Percentiles rank a stretch among this genome's conserved stretches.
Conservation (phyloP, 208 protist species). For the Leishmania amazonensis region DNA sequence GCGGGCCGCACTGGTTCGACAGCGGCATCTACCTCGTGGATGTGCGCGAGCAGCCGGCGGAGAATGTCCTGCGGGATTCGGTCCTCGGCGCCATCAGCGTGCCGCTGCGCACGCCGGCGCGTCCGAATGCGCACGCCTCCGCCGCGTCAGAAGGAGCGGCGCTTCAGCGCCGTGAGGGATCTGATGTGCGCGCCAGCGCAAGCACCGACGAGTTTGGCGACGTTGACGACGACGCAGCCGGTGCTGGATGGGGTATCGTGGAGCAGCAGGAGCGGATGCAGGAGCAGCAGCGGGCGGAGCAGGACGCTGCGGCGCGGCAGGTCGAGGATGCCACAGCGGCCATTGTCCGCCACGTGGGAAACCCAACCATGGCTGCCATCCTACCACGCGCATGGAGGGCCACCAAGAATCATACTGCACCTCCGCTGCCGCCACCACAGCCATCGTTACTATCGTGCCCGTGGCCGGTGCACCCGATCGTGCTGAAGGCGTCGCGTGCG, state of each 20-base stretch:
- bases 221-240: slow-evolving; percentile 1
- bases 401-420: background rate
- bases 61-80: slow-evolving; percentile 15
- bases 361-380: slow-evolving; percentile 49
- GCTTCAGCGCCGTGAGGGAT: background rate
- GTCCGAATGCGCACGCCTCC: background rate
- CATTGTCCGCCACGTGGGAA: slow-evolving; percentile 45
- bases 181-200: background rate
- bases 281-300: slow-evolving; percentile 22
- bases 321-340: slow-evolving; percentile 49
- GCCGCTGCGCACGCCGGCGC: slow-evolving; percentile 19
- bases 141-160: background rate
- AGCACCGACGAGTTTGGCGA: background rate
- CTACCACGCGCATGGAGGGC: slow-evolving; percentile 1
- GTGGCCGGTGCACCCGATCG: slow-evolving; percentile 33
- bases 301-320: slow-evolving; percentile 30
- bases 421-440: background rate
- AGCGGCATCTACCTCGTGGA: slow-evolving; percentile 65
- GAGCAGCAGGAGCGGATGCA: slow-evolving; percentile 29
- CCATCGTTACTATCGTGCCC: background rate
- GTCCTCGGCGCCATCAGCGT: slow-evolving; percentile 56
- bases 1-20: slow-evolving; percentile 27
- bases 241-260: slow-evolving; percentile 28
- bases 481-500: slow-evolving; percentile 26
- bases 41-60: slow-evolving; percentile 22